These are phyloP conservation scores for Novymonas esmeraldas DNA, from an alignment of 208 protist genomes.

Conservation along the genomic window DNA sequence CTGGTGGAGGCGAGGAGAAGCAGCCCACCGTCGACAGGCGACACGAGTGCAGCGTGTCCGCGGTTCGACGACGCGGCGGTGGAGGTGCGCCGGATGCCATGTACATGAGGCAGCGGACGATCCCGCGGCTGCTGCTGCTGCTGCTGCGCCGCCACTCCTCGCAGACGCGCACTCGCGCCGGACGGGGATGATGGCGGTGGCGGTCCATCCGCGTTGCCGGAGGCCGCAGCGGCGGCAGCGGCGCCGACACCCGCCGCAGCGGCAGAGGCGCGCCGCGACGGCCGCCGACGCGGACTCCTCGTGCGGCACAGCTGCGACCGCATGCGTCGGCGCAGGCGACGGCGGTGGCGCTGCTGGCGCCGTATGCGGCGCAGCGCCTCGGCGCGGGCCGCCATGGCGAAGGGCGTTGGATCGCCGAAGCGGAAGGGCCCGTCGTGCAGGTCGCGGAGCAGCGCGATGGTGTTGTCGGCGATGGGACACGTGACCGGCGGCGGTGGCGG, in stretches of 20 bases:
- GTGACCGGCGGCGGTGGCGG: slow-evolving; percentile 7
- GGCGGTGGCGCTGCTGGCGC: slow-evolving; percentile 25
- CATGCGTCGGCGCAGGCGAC: slow-evolving; percentile 23
- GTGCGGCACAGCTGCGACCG: background rate
- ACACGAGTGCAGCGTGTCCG: background rate
- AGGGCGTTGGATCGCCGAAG: slow-evolving; percentile 36
- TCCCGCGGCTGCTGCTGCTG: too few relatives aligned
- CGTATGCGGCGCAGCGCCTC: slow-evolving; percentile 29
- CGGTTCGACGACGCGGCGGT: background rate
- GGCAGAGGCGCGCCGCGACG: background rate
- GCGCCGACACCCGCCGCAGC: background rate
- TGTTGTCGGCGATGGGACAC: slow-evolving; percentile 38
- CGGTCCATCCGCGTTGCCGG: too few relatives aligned
- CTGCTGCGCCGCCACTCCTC: background rate
- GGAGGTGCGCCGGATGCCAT: background rate
- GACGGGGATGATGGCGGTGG: too few relatives aligned
- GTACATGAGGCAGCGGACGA: too few relatives aligned
- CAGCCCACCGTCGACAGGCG: too few relatives aligned
- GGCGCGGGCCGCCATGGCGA: slow-evolving; percentile 18
- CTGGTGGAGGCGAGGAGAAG: too few relatives aligned
- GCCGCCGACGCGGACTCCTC: background rate
- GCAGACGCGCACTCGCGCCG: background rate
- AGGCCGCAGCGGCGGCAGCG: too few relatives aligned
- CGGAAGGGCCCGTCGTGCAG: slow-evolving; percentile 55
- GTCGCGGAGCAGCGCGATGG: slow-evolving; percentile 34